A percentile compares a stretch with the other conserved stretches of the same genome.
Conservation (phyloP, 495 filamentous ascomycete species). For the Parmelia sp. region DNA sequence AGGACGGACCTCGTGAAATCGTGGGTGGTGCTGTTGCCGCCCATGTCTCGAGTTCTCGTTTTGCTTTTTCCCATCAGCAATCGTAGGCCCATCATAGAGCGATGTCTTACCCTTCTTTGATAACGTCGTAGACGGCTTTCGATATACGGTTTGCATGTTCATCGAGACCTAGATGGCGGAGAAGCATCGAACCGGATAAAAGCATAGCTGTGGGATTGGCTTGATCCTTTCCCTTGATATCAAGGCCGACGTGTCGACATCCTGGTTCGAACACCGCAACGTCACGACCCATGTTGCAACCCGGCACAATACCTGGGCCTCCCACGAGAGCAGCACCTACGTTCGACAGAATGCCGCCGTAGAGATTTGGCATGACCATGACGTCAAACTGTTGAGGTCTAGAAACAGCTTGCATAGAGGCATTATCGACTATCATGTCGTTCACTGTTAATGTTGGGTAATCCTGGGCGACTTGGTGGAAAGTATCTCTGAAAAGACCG, state of each 20-base stretch:
- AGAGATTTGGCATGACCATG: conserved; percentile 99
- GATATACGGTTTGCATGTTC: conserved; percentile 97
- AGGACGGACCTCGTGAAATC: conserved; percentile 92
- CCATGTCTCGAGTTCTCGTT: conserved; percentile 89
- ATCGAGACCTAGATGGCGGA: conserved; percentile 92
- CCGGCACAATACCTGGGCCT: conserved; percentile 92
- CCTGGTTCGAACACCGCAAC: conserved; percentile 98
- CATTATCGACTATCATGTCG: conserved; percentile 99
- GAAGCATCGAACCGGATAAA: conserved; percentile 89
- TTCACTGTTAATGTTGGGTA: conserved; percentile 90
- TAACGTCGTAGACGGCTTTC: conserved; percentile 94
- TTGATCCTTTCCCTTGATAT: conserved; percentile 99
- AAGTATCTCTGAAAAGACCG: conserved; percentile 95
- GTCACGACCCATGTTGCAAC: conserved; percentile 98
- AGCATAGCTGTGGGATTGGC: conserved; percentile 96
- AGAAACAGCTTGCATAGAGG: conserved; percentile 96
- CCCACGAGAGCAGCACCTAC: conserved; percentile 98
- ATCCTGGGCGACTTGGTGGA: conserved; percentile 85
- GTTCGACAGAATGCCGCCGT: conserved; percentile 98
- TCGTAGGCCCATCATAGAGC: neutral
- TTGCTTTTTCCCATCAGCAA: conserved; percentile 49
- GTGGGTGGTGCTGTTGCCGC: conserved; percentile 79
- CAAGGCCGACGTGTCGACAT: conserved; percentile 95
- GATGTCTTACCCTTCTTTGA: conserved; percentile 72
- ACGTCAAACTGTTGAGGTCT: conserved; percentile 97